These are phyloP conservation scores for Beauveria sp. DNA, from an alignment of 2,329 filamentous ascomycete species.

Conservation along the genomic window DNA sequence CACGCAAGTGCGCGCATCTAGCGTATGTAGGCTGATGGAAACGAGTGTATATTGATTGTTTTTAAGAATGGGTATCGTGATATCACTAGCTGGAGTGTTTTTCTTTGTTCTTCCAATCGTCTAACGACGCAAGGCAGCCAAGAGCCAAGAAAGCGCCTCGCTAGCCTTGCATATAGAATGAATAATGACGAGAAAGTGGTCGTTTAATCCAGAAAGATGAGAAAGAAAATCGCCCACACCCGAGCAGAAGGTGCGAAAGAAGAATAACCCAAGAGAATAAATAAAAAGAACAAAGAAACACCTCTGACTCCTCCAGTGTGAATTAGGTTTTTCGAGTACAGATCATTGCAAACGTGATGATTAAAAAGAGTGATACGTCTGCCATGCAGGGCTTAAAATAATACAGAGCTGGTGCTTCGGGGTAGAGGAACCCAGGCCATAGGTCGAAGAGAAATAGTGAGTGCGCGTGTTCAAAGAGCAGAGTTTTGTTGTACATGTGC, in stretches of 20 bases:
- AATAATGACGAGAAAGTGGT: background rate
- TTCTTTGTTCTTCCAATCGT: background rate
- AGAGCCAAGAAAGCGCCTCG: background rate
- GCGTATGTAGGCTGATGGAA: background rate
- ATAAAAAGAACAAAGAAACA: background rate
- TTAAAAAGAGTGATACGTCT: slow-evolving; percentile 8
- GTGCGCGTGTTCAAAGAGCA: slow-evolving; percentile 4
- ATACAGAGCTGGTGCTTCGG: background rate
- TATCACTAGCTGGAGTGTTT: slow-evolving; percentile 11
- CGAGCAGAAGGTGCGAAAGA: background rate
- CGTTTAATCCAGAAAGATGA: background rate
- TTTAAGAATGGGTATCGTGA: slow-evolving; percentile 15
- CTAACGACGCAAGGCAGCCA: background rate
- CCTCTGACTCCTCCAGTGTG: slow-evolving; percentile 6
- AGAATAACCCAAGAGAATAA: background rate
- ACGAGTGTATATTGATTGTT: background rate
- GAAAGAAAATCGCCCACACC: background rate
- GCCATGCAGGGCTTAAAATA: background rate
- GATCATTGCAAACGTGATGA: slow-evolving; percentile 10
- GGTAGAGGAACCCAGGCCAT: background rate
- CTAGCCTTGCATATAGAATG: background rate
- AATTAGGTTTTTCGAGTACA: background rate
- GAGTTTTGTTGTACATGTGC: slow-evolving; percentile 4
- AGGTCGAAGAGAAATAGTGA: background rate
- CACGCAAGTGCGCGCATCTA: too few species aligned